Evolutionary conservation across 495 filamentous ascomycete species (phyloP), one percentile per base, ranked within the genome.

Genomic region (Penicillium parvum): DNA sequence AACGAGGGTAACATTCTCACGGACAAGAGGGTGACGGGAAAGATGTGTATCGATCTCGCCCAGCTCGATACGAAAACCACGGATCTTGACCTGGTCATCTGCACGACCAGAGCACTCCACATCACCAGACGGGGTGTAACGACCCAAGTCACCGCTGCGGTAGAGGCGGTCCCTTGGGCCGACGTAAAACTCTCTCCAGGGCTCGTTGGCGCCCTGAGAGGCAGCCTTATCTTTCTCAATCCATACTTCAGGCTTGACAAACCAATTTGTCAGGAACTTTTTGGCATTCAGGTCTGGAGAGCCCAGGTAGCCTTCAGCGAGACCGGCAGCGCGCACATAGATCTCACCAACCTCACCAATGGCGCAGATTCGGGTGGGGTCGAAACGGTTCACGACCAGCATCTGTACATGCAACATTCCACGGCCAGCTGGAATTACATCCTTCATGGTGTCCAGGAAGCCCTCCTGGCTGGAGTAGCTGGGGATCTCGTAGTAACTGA

Each of bases 341-440:
- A 97, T 86, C 62, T 97, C 90, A 17, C 90, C 90, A 12, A 83
- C 76, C 52, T 95, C 86, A 6, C 89, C 89, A 23, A 92, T 72
- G 22, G 75, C 76, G 61, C 92, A 98, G 16, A 90, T 71, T 26
- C 78, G 77, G 37, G 72, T 78, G 36, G 69, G 64, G 57, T 95
- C 81, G 49, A 86, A 78, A 5, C 86, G 83, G 62, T 96, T 81
- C 15, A 97, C 88, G 17, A 97, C 86, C 1, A 98, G 69, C 28
- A 98, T 74, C 58, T 97, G 92, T 4, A 98, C 92, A 55, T 96
- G 82, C 44, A 88, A 64, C 88, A 97, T 98, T 12, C 92, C 92
- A 55, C 75, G 79, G 20, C 92, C 92, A 20, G 83, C 90, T 0
- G 91, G 87, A 20, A 98, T 85, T 11, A 86, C 79, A 47, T 97